Percentiles rank a stretch among this genome's conserved stretches.
Evolutionary conservation across 1,284 basidiomycete species (phyloP).

Genomic region (Takashimella tepidaria): DNA sequence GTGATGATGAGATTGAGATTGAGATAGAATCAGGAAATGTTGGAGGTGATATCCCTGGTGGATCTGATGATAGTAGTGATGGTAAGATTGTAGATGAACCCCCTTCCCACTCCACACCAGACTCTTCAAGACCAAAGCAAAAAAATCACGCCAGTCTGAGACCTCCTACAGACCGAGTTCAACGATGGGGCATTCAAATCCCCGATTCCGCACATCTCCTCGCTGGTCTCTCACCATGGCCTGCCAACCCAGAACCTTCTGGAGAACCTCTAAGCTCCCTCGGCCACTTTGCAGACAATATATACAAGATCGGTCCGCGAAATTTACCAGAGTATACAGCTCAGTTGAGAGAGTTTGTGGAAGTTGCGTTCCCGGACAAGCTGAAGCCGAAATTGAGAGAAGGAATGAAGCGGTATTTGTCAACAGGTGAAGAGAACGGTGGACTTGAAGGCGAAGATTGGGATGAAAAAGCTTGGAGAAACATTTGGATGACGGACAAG

Average conservation of each 20-base stretch:
- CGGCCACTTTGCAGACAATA: slow-evolving; percentile 32
- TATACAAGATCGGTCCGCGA: slow-evolving; percentile 28
- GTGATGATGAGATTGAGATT: not conserved
- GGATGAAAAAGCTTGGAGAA: slow-evolving; percentile 20
- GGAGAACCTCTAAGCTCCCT: slow-evolving; percentile 21
- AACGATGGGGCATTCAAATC: slow-evolving; percentile 28
- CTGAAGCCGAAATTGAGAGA: slow-evolving; percentile 8
- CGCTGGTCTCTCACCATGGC: slow-evolving; percentile 25
- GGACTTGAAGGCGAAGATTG: slow-evolving; percentile 10
- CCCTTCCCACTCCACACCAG: not conserved
- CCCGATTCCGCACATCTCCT: slow-evolving; percentile 22
- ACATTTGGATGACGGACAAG: slow-evolving; percentile 47
- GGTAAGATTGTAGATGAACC: not conserved
- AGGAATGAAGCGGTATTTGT: slow-evolving; percentile 18
- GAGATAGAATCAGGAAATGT: not conserved
- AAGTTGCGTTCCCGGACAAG: slow-evolving; percentile 18
- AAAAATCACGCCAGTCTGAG: slow-evolving; percentile 1
- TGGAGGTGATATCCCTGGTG: not conserved
- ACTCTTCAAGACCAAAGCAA: slow-evolving; percentile 15
- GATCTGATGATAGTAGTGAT: not conserved
- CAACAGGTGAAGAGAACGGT: not conserved
- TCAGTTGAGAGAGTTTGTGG: slow-evolving; percentile 25
- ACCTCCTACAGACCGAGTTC: slow-evolving; percentile 33
- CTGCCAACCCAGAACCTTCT: slow-evolving; percentile 10
- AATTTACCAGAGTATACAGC: slow-evolving; percentile 14